Base-by-base conservation (phyloP, 176 grass and related monocot species). In the Lolium rigidum region DNA sequence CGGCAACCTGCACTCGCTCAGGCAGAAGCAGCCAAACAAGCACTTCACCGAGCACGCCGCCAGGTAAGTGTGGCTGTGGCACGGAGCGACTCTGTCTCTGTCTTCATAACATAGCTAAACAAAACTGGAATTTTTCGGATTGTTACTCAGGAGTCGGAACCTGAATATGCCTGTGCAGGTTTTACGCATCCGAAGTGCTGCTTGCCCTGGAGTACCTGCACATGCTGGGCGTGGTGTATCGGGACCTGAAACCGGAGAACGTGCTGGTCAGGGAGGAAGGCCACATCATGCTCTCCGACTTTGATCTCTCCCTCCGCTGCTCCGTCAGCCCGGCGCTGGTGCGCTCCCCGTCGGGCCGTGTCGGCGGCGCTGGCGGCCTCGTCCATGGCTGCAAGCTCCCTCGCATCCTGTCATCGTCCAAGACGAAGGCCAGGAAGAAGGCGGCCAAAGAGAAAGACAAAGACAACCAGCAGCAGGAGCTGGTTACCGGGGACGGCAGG, bases 281-380 rank as follows among this genome's bases (percentile, higher is more conserved):
- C 21, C 95, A 98, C 87, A 93, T 98, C 57, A 95, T 98, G 95
- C 93, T 98, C 59, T 98, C 95, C 51, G 95, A 98, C 68, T 98
- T 98, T 25, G 95, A 98, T 55, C 89, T 98, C 51, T 95, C 93
- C 10, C 89, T 98, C 10, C 93, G 89, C 7, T 98, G 95, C 85
- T 89, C 93, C 16, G 95, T 98, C 52, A 93, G 89, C 77, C 95
- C 95, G 7, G 88, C 95, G 35, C 89, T 98, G 0, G 87, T 98
- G 10, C 92, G 92, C 5, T 95, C 95, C 7, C 55, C 89, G 12
- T 95, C 95, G n/a, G 84, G 77, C 67, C 91, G 81, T 20, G 77
- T 70, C 43, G 56, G 58, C 17, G 86, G 74, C 41, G 83, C 71
- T 26, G 47, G 48, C 47, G 72, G 78, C 47, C 38, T 87, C 57